These are phyloP conservation scores for Tribonema minus DNA, from an alignment of 108 stramenopile species.

Conservation along the genomic window DNA sequence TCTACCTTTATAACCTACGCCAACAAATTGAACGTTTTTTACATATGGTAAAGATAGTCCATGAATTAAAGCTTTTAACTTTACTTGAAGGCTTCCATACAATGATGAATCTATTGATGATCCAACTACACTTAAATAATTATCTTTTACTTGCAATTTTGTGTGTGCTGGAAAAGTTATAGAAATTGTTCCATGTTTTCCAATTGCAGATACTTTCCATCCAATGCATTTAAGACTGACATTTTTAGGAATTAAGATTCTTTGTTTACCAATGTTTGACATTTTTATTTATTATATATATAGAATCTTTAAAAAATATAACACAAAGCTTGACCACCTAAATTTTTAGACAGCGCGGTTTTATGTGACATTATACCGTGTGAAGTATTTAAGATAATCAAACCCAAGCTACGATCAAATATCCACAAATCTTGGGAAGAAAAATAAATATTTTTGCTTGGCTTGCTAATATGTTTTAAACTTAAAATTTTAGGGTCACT, in stretches of 20 bases:
- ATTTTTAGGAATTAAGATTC: not conserved
- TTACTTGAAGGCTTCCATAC: not conserved
- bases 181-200: not conserved
- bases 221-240: not conserved
- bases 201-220: not conserved
- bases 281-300: not conserved
- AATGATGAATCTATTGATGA: not conserved
- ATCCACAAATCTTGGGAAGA: no score
- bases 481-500: no score
- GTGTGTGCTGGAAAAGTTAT: not conserved
- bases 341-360: not conserved
- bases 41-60: not conserved
- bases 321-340: not conserved
- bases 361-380: not conserved
- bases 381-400: no score
- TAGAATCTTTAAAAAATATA: not conserved
- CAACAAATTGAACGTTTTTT: not conserved
- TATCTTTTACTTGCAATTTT: not conserved
- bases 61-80: not conserved
- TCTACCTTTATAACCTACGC: not conserved
- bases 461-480: no score
- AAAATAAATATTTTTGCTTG: no score
- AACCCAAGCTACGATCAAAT: no score
- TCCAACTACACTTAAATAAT: not conserved
- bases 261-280: not conserved